A percentile compares a stretch with the other conserved stretches of the same genome.
Evolutionary conservation across 2,329 filamentous ascomycete species (phyloP).

Genomic region (Metarhizium guizhouense): DNA sequence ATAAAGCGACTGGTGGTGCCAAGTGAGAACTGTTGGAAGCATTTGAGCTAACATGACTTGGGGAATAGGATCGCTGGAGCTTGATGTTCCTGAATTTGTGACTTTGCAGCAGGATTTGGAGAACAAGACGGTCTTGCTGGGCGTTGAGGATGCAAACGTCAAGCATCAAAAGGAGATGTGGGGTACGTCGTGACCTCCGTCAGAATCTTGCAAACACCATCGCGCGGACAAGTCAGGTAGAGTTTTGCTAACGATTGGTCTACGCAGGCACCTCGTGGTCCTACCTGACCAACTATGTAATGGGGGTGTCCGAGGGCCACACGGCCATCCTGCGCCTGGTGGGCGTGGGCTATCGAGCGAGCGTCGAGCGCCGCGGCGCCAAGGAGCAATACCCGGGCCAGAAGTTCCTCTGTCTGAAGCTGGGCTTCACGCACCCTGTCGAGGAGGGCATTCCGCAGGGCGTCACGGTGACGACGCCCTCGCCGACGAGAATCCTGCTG

Average conservation of each 20-base stretch:
- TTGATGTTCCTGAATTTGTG: conserved; percentile 74
- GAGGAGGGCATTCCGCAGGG: conserved; percentile 78
- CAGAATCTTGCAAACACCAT: neutral
- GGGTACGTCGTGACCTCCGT: conserved; percentile 47
- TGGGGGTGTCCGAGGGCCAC: conserved; percentile 93
- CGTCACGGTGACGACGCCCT: conserved; percentile 77
- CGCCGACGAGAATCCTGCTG: conserved; percentile 83
- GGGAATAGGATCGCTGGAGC: conserved; percentile 58
- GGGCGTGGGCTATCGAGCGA: conserved; percentile 90
- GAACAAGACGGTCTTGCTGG: conserved; percentile 55
- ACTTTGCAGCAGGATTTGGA: conserved; percentile 58
- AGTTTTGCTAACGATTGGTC: neutral
- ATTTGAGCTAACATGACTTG: conserved; percentile 2
- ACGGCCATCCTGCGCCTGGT: conserved; percentile 87
- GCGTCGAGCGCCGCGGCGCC: conserved; percentile 65
- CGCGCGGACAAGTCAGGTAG: neutral
- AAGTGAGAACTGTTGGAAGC: neutral
- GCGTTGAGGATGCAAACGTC: conserved; percentile 56
- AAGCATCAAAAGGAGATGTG: conserved; percentile 89
- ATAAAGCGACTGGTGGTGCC: neutral
- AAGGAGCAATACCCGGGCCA: conserved; percentile 74
- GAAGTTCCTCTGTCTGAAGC: conserved; percentile 85
- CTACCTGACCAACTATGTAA: conserved; percentile 82
- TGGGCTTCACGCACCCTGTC: conserved; percentile 93
- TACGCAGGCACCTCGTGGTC: conserved; percentile 73